Conservation (phyloP, 2,329 filamentous ascomycete genomes). For the Fusarium xylarioides region DNA sequence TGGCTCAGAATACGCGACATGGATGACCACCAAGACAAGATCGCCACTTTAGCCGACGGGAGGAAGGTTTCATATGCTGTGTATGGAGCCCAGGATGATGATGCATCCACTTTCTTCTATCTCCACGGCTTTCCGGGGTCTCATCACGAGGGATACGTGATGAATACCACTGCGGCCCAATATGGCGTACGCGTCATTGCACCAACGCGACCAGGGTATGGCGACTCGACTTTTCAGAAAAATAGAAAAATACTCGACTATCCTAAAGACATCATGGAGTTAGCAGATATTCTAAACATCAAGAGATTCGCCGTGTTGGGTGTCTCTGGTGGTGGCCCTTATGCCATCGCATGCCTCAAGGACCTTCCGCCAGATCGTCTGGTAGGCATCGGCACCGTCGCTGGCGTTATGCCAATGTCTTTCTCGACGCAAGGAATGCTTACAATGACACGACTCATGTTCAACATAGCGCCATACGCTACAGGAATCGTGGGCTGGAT, state of each 20-base stretch:
- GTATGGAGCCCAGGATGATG: slow-evolving; percentile 3
- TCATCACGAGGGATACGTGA: slow-evolving; percentile 20
- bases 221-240: slow-evolving; percentile 22
- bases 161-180: not conserved
- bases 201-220: slow-evolving; percentile 6
- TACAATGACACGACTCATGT: slow-evolving; percentile 4
- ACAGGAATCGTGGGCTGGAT: slow-evolving; percentile 7
- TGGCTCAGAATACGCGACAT: not conserved
- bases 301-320: not conserved
- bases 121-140: slow-evolving; percentile 27
- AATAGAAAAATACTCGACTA: slow-evolving; percentile 13
- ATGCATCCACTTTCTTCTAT: slow-evolving; percentile 17
- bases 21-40: slow-evolving; percentile 1
- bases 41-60: slow-evolving; percentile 9
- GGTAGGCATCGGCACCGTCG: slow-evolving; percentile 1
- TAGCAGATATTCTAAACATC: not conserved
- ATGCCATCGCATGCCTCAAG: slow-evolving; percentile 21
- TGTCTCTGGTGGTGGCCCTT: slow-evolving; percentile 22
- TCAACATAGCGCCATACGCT: slow-evolving; percentile 10
- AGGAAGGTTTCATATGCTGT: slow-evolving; percentile 19
- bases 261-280: not conserved
- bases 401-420: slow-evolving; percentile 20
- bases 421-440: slow-evolving; percentile 26
- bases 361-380: not conserved
- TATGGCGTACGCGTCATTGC: slow-evolving; percentile 15